phyloP scores from a whole-genome alignment of 1,284 basidiomycete species.

The Salmacisia buchloeana region DNA sequence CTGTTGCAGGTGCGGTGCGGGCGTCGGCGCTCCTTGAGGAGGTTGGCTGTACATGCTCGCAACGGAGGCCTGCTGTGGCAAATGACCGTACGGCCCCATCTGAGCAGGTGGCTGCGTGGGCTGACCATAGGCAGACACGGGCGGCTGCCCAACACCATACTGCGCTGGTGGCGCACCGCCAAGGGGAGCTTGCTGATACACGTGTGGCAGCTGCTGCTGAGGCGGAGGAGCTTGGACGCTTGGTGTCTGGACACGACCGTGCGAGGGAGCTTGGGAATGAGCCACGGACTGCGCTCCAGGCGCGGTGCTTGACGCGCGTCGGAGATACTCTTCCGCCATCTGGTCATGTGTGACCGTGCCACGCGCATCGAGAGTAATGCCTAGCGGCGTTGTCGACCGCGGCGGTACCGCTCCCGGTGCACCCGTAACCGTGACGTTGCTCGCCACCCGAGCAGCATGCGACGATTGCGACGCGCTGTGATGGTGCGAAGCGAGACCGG shows the following conservation, averaged over 20 bases:
- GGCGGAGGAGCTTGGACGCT: constrained; percentile 13
- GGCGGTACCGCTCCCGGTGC: constrained; percentile 61
- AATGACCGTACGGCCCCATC: constrained; percentile 15
- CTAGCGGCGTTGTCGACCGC: constrained; percentile 55
- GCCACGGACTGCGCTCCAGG: constrained; percentile 57
- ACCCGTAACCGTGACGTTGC: background rate
- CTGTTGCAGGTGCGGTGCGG: constrained; percentile 42
- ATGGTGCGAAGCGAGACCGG: background rate
- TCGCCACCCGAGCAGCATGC: background rate
- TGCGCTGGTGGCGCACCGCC: background rate
- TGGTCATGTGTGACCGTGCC: constrained; percentile 74
- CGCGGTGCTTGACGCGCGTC: constrained; percentile 54
- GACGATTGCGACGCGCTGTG: background rate
- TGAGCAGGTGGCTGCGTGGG: constrained; percentile 9
- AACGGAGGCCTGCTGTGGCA: constrained; percentile 27
- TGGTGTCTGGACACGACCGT: background rate
- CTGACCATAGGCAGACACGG: background rate
- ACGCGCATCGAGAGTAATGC: constrained; percentile 70
- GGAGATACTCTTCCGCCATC: constrained; percentile 61
- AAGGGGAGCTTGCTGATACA: constrained; percentile 33
- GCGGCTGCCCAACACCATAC: background rate
- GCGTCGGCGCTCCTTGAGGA: background rate
- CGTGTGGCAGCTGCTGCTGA: constrained; percentile 46
- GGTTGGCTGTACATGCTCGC: constrained; percentile 20
- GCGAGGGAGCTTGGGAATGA: background rate